phyloP scores from a whole-genome alignment of 192 early-diverging fungal genomes.

The Dissophora globulifera region DNA sequence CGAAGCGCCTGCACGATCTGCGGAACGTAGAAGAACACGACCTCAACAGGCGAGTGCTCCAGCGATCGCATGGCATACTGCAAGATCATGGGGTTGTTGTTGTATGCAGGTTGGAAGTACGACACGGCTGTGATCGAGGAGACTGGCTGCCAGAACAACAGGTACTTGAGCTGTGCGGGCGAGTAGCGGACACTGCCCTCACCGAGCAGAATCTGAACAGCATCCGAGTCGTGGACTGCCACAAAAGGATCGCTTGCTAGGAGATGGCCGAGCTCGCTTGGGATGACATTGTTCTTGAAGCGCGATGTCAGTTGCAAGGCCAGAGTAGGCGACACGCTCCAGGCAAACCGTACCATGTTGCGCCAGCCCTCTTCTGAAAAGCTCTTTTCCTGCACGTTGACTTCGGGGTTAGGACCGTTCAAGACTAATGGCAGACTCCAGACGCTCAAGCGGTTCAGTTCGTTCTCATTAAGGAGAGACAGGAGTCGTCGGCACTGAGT shows the following conservation, averaged over 20 bases:
- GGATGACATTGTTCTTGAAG: slow-evolving; percentile 77
- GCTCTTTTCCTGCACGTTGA: slow-evolving; percentile 42
- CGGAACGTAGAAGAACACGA: slow-evolving; percentile 98
- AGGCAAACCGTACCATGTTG: slow-evolving; percentile 79
- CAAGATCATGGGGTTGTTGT: slow-evolving; percentile 87
- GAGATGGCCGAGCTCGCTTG: slow-evolving; percentile 70
- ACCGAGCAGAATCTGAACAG: slow-evolving; percentile 77
- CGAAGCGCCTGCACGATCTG: slow-evolving; percentile 98
- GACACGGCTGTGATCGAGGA: slow-evolving; percentile 90
- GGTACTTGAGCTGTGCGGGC: slow-evolving; percentile 59
- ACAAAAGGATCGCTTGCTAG: slow-evolving; percentile 71
- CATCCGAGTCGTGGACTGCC: slow-evolving; percentile 78
- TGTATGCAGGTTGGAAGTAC: slow-evolving; percentile 78
- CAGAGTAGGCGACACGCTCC: slow-evolving; percentile 84
- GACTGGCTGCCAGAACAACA: slow-evolving; percentile 91
- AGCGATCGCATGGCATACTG: slow-evolving; percentile 95
- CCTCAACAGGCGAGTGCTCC: slow-evolving; percentile 90
- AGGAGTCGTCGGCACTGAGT: slow-evolving; percentile 70
- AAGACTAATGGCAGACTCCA: slow-evolving; percentile 80
- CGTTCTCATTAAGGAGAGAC: slow-evolving; percentile 88
- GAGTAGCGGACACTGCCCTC: slow-evolving; percentile 55
- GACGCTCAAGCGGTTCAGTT: slow-evolving; percentile 82
- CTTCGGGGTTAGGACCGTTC: slow-evolving; percentile 27
- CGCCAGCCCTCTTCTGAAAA: slow-evolving; percentile 78
- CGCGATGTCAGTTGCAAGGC: slow-evolving; percentile 82